Conservation (phyloP, 495 filamentous ascomycete genomes). For the Penicillium fimorum region DNA sequence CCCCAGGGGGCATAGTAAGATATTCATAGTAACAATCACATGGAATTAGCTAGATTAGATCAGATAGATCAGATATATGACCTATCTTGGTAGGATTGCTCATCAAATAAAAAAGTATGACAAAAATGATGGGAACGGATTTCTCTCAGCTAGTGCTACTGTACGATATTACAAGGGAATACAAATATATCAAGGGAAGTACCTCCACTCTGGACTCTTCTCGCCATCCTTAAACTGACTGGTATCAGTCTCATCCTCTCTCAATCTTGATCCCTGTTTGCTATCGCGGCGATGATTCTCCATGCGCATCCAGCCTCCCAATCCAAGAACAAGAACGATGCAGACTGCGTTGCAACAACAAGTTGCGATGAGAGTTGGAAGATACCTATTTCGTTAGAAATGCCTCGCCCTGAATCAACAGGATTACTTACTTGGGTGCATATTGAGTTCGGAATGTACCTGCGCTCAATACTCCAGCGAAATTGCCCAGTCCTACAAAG, state of each 20-base stretch:
- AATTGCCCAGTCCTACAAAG: constrained; percentile 63
- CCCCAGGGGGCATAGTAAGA: too few species aligned
- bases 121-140: too few species aligned
- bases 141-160: neutral
- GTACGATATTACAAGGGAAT: neutral
- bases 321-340: constrained; percentile 49
- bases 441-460: constrained; percentile 68
- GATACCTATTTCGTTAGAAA: constrained; percentile 34
- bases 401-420: too few species aligned
- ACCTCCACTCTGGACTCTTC: constrained; percentile 58
- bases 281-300: constrained; percentile 63
- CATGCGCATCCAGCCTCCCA: constrained; percentile 63
- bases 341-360: constrained; percentile 67
- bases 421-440: constrained; percentile 53
- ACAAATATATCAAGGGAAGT: constrained; percentile 45
- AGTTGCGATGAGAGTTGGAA: constrained; percentile 66
- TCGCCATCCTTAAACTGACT: constrained; percentile 60
- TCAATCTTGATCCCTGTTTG: constrained; percentile 54
- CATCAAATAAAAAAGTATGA: too few species aligned
- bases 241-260: constrained; percentile 60
- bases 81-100: too few species aligned
- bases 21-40: too few species aligned
- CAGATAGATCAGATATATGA: too few species aligned
- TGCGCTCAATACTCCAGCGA: constrained; percentile 67
- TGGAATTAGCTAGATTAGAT: too few species aligned